phyloP scores from a whole-genome alignment of 31 red algal genomes.

The Porphyra umbilicalis region DNA sequence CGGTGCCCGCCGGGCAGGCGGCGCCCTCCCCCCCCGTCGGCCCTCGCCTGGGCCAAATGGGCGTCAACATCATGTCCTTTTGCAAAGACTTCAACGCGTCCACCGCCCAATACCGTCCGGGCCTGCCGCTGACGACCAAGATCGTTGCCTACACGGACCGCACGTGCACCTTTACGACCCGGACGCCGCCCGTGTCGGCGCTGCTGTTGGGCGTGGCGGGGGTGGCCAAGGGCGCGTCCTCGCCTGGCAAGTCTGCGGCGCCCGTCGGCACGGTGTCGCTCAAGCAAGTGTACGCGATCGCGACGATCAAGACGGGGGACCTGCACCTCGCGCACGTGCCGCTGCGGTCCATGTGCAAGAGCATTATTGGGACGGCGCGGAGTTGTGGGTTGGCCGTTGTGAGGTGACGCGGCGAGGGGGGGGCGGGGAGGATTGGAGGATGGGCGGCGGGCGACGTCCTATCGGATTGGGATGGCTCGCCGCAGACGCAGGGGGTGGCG shows the following conservation, averaged over 20 bases:
- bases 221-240: constrained; percentile 54
- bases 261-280: constrained; percentile 50
- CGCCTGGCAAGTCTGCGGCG: constrained; percentile 25
- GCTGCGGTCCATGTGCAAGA: constrained; percentile 61
- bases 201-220: constrained; percentile 62
- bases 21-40: constrained; percentile 89
- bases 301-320: constrained; percentile 72
- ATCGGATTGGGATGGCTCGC: too few species aligned
- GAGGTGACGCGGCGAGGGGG: not conserved
- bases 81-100: constrained; percentile 97
- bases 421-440: not conserved
- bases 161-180: constrained; percentile 58
- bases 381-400: constrained; percentile 62
- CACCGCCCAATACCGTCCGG: constrained; percentile 55
- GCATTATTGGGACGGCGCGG: constrained; percentile 55
- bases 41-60: constrained; percentile 82
- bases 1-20: constrained; percentile 78
- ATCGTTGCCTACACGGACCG: constrained; percentile 80
- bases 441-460: not conserved
- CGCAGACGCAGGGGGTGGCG: too few species aligned
- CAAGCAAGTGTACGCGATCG: constrained; percentile 83
- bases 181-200: constrained; percentile 69
- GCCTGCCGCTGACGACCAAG: constrained; percentile 68
- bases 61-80: constrained; percentile 94
- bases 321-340: constrained; percentile 61